phyloP scores from a whole-genome alignment of 129 eudicot species.

The Helianthus tuberosus region DNA sequence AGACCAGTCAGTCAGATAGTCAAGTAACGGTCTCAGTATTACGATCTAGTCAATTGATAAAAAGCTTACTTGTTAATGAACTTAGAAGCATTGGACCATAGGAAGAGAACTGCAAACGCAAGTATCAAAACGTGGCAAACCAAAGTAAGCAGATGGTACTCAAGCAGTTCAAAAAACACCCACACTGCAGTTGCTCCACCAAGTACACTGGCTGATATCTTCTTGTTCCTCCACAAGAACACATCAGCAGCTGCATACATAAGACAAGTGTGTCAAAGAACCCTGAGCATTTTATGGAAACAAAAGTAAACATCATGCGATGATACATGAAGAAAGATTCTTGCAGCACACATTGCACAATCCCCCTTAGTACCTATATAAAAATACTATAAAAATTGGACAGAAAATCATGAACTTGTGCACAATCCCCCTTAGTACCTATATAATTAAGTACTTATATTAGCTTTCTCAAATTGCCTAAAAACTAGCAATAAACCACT shows the following conservation, averaged over 20 bases:
- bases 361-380: background rate
- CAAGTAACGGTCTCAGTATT: conserved; percentile 1
- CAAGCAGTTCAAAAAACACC: conserved; percentile 80
- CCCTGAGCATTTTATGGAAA: background rate
- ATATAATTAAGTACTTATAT: too few species aligned
- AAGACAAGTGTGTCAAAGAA: background rate
- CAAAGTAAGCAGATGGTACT: conserved; percentile 79
- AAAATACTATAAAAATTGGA: background rate
- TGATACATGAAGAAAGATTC: background rate
- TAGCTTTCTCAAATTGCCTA: background rate
- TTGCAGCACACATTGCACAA: background rate
- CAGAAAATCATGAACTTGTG: too few species aligned
- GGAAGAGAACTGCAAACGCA: conserved; percentile 64
- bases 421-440: too few species aligned
- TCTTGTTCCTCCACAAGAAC: conserved; percentile 93
- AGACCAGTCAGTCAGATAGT: conserved; percentile 17
- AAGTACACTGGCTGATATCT: conserved; percentile 76
- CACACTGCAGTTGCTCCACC: conserved; percentile 84
- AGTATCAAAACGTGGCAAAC: conserved; percentile 67
- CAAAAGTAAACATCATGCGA: background rate
- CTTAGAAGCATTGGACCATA: conserved; percentile 78
- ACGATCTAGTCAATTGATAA: background rate
- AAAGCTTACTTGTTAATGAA: conserved; percentile 74
- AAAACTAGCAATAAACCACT: background rate
- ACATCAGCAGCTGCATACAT: conserved; percentile 77